Percentiles rank a stretch among this genome's conserved stretches.
Evolutionary conservation across 164 flowering plant species (phyloP).

Genomic region (Magnolia kwangsiensis): DNA sequence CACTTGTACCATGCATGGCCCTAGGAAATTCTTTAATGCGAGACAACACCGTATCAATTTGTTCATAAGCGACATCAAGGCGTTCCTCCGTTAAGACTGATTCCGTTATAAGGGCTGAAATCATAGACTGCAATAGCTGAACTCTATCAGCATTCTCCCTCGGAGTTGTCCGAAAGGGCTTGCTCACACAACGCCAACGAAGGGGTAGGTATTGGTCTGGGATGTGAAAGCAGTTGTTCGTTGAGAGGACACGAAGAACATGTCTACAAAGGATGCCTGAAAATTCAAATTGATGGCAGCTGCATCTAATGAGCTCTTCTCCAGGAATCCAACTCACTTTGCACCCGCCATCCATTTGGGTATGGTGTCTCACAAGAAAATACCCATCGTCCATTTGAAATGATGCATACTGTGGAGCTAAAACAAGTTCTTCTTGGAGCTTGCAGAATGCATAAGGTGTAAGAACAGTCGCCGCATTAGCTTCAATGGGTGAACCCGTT

Average conservation of each 20-base stretch:
- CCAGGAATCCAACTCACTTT: slow-evolving; percentile 65
- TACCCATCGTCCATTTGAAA: slow-evolving; percentile 49
- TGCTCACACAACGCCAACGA: slow-evolving; percentile 51
- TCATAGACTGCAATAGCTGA: slow-evolving; percentile 59
- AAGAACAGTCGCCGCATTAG: slow-evolving; percentile 70
- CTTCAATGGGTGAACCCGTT: slow-evolving; percentile 82
- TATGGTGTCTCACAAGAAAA: slow-evolving; percentile 73
- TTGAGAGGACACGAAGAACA: slow-evolving; percentile 70
- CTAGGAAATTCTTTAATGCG: slow-evolving; percentile 51
- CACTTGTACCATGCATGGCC: slow-evolving; percentile 33
- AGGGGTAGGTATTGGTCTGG: slow-evolving; percentile 64
- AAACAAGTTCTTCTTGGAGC: slow-evolving; percentile 70
- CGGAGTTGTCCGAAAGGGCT: slow-evolving; percentile 17
- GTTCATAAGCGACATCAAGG: slow-evolving; percentile 57
- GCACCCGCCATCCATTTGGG: slow-evolving; percentile 59
- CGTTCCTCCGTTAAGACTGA: slow-evolving; percentile 59
- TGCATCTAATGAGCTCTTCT: slow-evolving; percentile 56
- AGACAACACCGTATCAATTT: slow-evolving; percentile 41
- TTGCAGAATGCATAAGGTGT: slow-evolving; percentile 72
- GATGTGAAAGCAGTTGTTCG: slow-evolving; percentile 73
- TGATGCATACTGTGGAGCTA: slow-evolving; percentile 80
- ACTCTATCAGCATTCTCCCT: slow-evolving; percentile 39
- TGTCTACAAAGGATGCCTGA: slow-evolving; percentile 74
- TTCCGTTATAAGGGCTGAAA: slow-evolving; percentile 56
- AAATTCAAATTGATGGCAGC: slow-evolving; percentile 71